Percentiles rank a stretch among this genome's conserved stretches.
phyloP scores from a whole-genome alignment of 2,329 filamentous ascomycete genomes.

The Aspergillus texensis region DNA sequence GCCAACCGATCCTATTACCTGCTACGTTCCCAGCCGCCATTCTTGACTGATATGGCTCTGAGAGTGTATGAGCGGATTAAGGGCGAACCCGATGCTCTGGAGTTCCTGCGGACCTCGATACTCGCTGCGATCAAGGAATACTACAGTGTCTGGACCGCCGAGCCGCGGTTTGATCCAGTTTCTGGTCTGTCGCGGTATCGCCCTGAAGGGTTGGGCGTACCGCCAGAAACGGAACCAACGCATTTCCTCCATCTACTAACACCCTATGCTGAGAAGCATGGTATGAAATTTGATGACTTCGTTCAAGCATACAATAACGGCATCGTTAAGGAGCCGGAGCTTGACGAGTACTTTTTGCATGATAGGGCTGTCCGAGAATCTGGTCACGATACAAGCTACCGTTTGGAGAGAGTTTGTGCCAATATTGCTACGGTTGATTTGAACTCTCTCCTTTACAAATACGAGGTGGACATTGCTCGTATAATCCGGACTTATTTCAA shows the following conservation, averaged over 20 bases:
- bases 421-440: slow-evolving; percentile 91
- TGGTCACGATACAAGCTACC: slow-evolving; percentile 94
- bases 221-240: slow-evolving; percentile 84
- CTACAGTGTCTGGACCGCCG: slow-evolving; percentile 80
- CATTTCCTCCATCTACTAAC: slow-evolving; percentile 83
- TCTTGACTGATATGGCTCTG: slow-evolving; percentile 95
- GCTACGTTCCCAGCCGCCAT: slow-evolving; percentile 89
- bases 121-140: slow-evolving; percentile 97
- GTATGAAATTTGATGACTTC: slow-evolving; percentile 80
- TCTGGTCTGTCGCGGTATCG: slow-evolving; percentile 84
- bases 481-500: slow-evolving; percentile 82
- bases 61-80: slow-evolving; percentile 93
- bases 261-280: slow-evolving; percentile 82
- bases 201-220: slow-evolving; percentile 80
- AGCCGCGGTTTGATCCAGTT: slow-evolving; percentile 74
- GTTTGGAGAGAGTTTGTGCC: slow-evolving; percentile 83
- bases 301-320: slow-evolving; percentile 84
- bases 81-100: slow-evolving; percentile 74
- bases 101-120: slow-evolving; percentile 79
- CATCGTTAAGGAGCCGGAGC: slow-evolving; percentile 75
- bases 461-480: slow-evolving; percentile 88
- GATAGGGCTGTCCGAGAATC: slow-evolving; percentile 95
- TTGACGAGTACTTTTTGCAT: slow-evolving; percentile 95
- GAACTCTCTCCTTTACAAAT: slow-evolving; percentile 94
- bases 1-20: slow-evolving; percentile 96